Percentiles rank a stretch among this genome's conserved stretches.
Conservation (phyloP, 2,329 filamentous ascomycete species). For the Davidsoniella virescens region DNA sequence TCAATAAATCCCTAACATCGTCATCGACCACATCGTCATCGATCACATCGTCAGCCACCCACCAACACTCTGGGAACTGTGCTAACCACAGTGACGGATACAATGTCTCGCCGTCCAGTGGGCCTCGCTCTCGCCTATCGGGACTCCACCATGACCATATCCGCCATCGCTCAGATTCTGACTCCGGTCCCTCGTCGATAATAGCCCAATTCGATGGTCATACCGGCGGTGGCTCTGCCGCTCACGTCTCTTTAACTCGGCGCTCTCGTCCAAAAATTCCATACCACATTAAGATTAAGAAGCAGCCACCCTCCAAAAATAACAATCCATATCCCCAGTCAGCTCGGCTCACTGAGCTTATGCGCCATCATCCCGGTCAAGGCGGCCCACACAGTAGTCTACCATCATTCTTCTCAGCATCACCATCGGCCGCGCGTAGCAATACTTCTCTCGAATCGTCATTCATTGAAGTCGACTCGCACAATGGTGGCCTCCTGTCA, state of each 20-base stretch:
- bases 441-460: constrained; percentile 8
- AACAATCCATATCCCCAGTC: constrained; percentile 92
- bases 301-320: constrained; percentile 40
- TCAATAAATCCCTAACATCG: constrained; percentile 54
- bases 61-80: constrained; percentile 15
- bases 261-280: constrained; percentile 8
- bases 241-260: not conserved
- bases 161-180: constrained; percentile 9
- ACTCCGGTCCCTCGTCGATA: not conserved
- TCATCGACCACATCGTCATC: constrained; percentile 26
- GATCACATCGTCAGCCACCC: constrained; percentile 21
- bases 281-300: constrained; percentile 13
- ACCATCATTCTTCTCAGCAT: constrained; percentile 10
- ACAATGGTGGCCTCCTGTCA: constrained; percentile 14
- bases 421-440: constrained; percentile 8
- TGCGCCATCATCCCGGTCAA: constrained; percentile 6
- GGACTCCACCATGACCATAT: constrained; percentile 5
- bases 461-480: constrained; percentile 11
- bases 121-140: constrained; percentile 4
- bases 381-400: constrained; percentile 10
- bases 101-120: not conserved
- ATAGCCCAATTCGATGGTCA: not conserved
- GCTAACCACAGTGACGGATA: constrained; percentile 14
- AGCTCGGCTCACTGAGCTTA: constrained; percentile 31
- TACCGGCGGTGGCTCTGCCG: not conserved